Percentiles rank a stretch among this genome's conserved stretches.
Conservation (phyloP, 2,329 filamentous ascomycete genomes). For the Alternaria gaisen region DNA sequence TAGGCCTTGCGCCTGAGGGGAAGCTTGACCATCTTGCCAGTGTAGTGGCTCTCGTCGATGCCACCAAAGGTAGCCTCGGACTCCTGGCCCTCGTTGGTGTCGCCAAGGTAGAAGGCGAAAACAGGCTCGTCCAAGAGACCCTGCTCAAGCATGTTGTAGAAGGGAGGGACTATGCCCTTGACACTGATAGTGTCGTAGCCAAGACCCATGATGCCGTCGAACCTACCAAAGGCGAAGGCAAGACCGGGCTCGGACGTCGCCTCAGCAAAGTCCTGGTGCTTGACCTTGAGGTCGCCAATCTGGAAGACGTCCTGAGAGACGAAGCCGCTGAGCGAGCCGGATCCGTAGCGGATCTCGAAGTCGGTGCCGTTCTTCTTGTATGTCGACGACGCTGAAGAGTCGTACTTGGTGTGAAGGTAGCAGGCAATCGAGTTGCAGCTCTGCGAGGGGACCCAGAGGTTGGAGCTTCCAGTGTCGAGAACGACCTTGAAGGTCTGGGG, state of each 20-base stretch:
- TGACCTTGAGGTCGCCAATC: constrained; percentile 89
- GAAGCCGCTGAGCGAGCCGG: constrained; percentile 90
- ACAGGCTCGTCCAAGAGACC: constrained; percentile 88
- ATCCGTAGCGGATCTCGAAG: constrained; percentile 96
- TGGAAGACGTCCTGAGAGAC: constrained; percentile 86
- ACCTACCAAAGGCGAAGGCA: constrained; percentile 96
- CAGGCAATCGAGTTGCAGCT: constrained; percentile 95
- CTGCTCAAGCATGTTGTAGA: constrained; percentile 95
- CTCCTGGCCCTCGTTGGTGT: constrained; percentile 73
- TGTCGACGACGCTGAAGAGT: constrained; percentile 85
- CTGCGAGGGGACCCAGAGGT: constrained; percentile 95
- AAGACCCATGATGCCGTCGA: constrained; percentile 95
- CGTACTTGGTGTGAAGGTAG: constrained; percentile 97
- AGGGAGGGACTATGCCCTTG: constrained; percentile 91
- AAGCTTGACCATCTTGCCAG: constrained; percentile 89
- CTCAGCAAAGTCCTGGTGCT: constrained; percentile 94
- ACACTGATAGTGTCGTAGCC: constrained; percentile 98
- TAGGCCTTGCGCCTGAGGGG: constrained; percentile 98
- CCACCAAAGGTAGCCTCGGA: constrained; percentile 93
- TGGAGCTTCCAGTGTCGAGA: constrained; percentile 97
- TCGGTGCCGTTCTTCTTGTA: constrained; percentile 93
- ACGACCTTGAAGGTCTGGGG: constrained; percentile 98
- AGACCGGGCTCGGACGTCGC: constrained; percentile 94
- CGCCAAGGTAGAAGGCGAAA: constrained; percentile 95
- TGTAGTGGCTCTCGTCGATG: constrained; percentile 80